A percentile compares a stretch with the other conserved stretches of the same genome.
Conservation (phyloP, 2,329 filamentous ascomycete species). For the Alternaria burnsii region DNA sequence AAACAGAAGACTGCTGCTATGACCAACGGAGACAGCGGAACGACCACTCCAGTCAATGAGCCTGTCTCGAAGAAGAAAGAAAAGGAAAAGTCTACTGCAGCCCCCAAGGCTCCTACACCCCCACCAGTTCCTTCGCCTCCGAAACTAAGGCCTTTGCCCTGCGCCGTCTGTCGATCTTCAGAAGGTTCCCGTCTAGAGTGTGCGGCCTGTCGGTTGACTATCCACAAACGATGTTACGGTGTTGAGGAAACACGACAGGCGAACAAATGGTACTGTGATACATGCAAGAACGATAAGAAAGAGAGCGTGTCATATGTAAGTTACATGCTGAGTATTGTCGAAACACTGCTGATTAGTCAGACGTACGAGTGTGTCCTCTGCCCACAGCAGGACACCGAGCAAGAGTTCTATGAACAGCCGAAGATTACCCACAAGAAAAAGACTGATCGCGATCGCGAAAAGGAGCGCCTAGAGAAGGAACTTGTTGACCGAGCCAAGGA, state of each 20-base stretch:
- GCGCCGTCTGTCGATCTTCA: constrained; percentile 80
- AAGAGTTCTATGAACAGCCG: constrained; percentile 84
- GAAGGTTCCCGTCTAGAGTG: constrained; percentile 72
- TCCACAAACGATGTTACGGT: constrained; percentile 94
- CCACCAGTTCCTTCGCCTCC: constrained; percentile 78
- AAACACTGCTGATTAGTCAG: constrained; percentile 44
- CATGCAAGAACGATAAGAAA: constrained; percentile 92
- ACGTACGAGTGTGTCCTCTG: constrained; percentile 94
- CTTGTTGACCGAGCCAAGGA: constrained; percentile 80
- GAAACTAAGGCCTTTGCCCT: constrained; percentile 80
- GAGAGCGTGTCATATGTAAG: constrained; percentile 88
- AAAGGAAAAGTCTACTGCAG: constrained; percentile 57
- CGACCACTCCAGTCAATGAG: constrained; percentile 52
- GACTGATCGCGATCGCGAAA: constrained; percentile 88
- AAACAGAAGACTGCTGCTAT: constrained; percentile 61
- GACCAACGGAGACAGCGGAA: constrained; percentile 59
- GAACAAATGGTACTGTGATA: constrained; percentile 91
- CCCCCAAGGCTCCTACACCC: constrained; percentile 58
- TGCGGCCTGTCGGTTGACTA: constrained; percentile 86
- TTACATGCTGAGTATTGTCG: constrained; percentile 20
- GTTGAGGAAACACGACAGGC: constrained; percentile 73
- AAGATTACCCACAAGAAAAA: constrained; percentile 87
- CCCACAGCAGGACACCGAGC: constrained; percentile 80
- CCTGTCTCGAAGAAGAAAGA: constrained; percentile 53
- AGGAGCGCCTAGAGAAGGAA: constrained; percentile 85